phyloP scores from a whole-genome alignment of 768 basidiomycete species.

The Nidularia pulvinata region DNA sequence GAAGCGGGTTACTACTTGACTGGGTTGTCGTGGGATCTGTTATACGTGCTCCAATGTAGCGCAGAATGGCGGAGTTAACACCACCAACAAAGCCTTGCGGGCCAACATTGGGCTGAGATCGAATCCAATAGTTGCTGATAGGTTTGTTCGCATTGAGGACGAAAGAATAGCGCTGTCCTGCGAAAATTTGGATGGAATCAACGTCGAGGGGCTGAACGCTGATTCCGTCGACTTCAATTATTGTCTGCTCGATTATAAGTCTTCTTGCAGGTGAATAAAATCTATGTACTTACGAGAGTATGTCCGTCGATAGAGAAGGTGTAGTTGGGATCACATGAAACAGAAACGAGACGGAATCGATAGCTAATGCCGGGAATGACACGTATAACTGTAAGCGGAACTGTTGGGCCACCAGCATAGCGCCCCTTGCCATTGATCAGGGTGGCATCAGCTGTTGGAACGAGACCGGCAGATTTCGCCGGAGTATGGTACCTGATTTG shows the following conservation, averaged over 20 bases:
- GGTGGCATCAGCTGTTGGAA: conserved; percentile 27
- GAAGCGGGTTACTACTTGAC: conserved; percentile 15
- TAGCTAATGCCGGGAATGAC: conserved; percentile 30
- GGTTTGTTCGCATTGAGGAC: conserved; percentile 33
- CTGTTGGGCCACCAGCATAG: conserved; percentile 27
- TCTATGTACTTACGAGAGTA: conserved; percentile 20
- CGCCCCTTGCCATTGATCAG: conserved; percentile 54
- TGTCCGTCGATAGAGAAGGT: conserved; percentile 45
- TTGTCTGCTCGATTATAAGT: conserved; percentile 15
- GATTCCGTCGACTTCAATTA: conserved; percentile 39
- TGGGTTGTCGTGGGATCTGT: conserved; percentile 34
- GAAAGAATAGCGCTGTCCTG: conserved; percentile 45
- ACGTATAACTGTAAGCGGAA: conserved; percentile 34
- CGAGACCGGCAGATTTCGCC: conserved; percentile 18
- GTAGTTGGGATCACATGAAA: conserved; percentile 44
- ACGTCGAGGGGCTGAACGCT: conserved; percentile 32
- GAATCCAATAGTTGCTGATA: conserved; percentile 43
- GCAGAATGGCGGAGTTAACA: conserved; percentile 53
- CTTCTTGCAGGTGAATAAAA: background rate
- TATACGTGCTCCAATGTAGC: conserved; percentile 39
- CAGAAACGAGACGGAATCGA: conserved; percentile 46
- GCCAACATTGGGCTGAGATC: conserved; percentile 27
- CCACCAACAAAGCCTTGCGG: conserved; percentile 21
- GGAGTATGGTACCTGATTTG: conserved; percentile 24
- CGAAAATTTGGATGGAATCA: conserved; percentile 33